Evolutionary conservation across 331 rosid species (phyloP).

Genomic region (Pyrus hybrid): DNA sequence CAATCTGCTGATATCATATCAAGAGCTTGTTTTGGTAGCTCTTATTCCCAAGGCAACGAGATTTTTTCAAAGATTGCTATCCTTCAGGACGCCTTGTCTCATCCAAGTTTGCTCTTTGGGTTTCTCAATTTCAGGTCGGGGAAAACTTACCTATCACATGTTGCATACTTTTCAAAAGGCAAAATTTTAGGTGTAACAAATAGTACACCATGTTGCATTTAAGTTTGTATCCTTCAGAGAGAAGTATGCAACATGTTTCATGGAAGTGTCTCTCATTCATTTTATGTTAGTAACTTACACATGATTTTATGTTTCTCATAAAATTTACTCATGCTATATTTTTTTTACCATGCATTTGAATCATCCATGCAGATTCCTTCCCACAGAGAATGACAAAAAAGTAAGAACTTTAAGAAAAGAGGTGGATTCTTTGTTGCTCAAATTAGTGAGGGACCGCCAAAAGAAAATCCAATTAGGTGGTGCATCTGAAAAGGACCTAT

Average conservation of each 20-base stretch:
- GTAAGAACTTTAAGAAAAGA: background rate
- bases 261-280: too few species aligned
- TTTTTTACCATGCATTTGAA: background rate
- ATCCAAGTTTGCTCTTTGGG: background rate
- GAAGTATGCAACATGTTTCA: too few species aligned
- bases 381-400: background rate
- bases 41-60: slow-evolving; percentile 10
- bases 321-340: background rate
- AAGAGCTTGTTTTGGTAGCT: slow-evolving; percentile 9
- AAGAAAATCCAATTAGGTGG: background rate
- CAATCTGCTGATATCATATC: slow-evolving; percentile 3
- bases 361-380: background rate
- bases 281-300: too few species aligned
- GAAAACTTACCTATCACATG: background rate
- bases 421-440: slow-evolving; percentile 3
- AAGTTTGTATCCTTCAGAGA: too few species aligned
- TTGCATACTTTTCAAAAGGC: background rate
- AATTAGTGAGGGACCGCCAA: background rate
- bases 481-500: background rate
- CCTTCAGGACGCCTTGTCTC: background rate
- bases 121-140: background rate
- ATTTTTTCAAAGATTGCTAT: slow-evolving; percentile 4
- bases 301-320: too few species aligned
- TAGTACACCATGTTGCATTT: too few species aligned
- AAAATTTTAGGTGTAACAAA: background rate